A percentile compares a stretch with the other conserved stretches of the same genome.
These are phyloP conservation scores for Podaxis carcinomalis DNA, from an alignment of 768 basidiomycete species.

Conservation along the genomic window DNA sequence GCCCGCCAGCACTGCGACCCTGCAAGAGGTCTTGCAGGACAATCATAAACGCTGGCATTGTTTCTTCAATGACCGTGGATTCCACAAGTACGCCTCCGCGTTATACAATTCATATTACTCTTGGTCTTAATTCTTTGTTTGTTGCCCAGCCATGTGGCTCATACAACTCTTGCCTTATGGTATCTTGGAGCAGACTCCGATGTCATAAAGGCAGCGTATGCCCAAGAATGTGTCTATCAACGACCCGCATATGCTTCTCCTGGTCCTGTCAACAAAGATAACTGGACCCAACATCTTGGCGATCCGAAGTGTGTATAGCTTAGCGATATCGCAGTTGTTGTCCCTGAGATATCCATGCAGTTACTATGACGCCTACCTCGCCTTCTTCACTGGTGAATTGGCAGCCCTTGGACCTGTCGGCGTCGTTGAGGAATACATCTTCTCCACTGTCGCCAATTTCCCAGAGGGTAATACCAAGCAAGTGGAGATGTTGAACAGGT, in stretches of 20 bases:
- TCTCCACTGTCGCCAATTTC: constrained; percentile 48
- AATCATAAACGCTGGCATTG: constrained; percentile 52
- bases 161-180: constrained; percentile 57
- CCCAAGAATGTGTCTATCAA: constrained; percentile 31
- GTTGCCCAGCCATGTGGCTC: constrained; percentile 42
- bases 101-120: not conserved
- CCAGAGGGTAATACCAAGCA: constrained; percentile 17
- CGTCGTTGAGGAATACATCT: constrained; percentile 57
- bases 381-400: constrained; percentile 46
- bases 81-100: constrained; percentile 30
- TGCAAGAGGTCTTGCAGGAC: constrained; percentile 38
- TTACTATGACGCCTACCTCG: constrained; percentile 53
- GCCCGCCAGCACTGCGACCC: constrained; percentile 31
- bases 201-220: constrained; percentile 34
- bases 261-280: constrained; percentile 37
- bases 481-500: constrained; percentile 46
- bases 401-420: constrained; percentile 36
- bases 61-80: constrained; percentile 42
- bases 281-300: constrained; percentile 52
- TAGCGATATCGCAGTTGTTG: not conserved
- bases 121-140: constrained; percentile 27
- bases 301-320: constrained; percentile 40
- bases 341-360: constrained; percentile 32
- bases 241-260: constrained; percentile 39
- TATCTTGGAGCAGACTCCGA: constrained; percentile 48